These are phyloP conservation scores for Boletus pseudopeckii DNA, from an alignment of 768 basidiomycete genomes.

Conservation along the genomic window DNA sequence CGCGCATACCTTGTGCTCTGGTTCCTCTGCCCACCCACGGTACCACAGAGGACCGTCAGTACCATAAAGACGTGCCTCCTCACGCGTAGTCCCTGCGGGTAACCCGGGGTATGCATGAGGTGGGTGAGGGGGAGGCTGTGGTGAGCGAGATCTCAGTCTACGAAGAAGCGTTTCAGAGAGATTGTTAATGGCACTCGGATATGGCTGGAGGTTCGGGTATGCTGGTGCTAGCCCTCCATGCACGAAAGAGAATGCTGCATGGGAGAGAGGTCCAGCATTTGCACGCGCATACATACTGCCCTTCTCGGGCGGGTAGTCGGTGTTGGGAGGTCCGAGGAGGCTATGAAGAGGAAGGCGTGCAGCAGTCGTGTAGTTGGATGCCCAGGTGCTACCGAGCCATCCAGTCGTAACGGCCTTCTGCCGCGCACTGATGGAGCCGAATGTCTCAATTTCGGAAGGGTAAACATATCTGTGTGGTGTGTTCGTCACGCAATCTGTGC, in stretches of 20 bases:
- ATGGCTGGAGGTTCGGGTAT: slow-evolving; percentile 73
- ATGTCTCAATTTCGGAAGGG: slow-evolving; percentile 76
- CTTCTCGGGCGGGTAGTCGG: slow-evolving; percentile 47
- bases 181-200: slow-evolving; percentile 79
- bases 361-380: slow-evolving; percentile 78
- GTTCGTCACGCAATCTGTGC: slow-evolving; percentile 5
- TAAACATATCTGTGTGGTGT: slow-evolving; percentile 68
- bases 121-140: slow-evolving; percentile 75
- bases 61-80: slow-evolving; percentile 71
- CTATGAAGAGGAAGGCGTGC: slow-evolving; percentile 79
- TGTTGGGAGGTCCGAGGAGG: slow-evolving; percentile 63
- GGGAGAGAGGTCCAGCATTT: slow-evolving; percentile 52
- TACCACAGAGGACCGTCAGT: slow-evolving; percentile 91
- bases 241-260: slow-evolving; percentile 85
- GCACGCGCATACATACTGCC: slow-evolving; percentile 31
- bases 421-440: slow-evolving; percentile 67
- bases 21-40: slow-evolving; percentile 82
- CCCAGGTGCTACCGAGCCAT: slow-evolving; percentile 78
- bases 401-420: slow-evolving; percentile 74
- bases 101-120: slow-evolving; percentile 72
- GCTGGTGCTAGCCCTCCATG: slow-evolving; percentile 87
- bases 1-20: slow-evolving; percentile 65
- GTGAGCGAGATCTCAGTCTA: slow-evolving; percentile 63
- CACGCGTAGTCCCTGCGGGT: slow-evolving; percentile 58
- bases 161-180: slow-evolving; percentile 65